phyloP scores from a whole-genome alignment of 352 stramenopile genomes.

The Pythium biforme region DNA sequence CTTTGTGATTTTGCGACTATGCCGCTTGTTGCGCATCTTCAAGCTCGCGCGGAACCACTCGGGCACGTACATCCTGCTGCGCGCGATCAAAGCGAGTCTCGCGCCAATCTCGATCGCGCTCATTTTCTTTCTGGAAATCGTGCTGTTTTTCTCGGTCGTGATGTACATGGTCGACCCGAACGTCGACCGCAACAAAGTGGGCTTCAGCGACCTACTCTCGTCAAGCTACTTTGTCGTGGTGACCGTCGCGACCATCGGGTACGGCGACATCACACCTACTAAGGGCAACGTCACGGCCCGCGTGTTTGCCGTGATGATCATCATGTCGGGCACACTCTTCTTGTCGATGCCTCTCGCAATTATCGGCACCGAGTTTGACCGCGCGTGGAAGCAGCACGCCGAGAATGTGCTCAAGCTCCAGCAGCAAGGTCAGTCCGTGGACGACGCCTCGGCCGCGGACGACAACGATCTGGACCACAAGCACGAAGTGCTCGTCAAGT shows the following conservation, averaged over 20 bases:
- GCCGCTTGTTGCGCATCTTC: slow-evolving; percentile 75
- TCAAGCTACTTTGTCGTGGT: slow-evolving; percentile 77
- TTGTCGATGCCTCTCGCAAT: slow-evolving; percentile 85
- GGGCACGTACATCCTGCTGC: slow-evolving; percentile 73
- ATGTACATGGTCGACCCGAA: slow-evolving; percentile 84
- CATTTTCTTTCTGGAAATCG: slow-evolving; percentile 82
- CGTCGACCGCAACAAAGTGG: slow-evolving; percentile 52
- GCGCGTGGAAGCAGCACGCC: slow-evolving; percentile 73
- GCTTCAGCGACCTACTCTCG: slow-evolving; percentile 74
- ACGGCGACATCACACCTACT: slow-evolving; percentile 73
- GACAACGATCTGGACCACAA: slow-evolving; percentile 48
- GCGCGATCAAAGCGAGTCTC: slow-evolving; percentile 68
- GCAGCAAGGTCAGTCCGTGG: slow-evolving; percentile 29
- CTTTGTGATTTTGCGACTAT: slow-evolving; percentile 71
- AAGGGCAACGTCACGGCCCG: slow-evolving; percentile 68
- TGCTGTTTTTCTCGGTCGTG: slow-evolving; percentile 74
- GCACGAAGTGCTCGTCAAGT: slow-evolving; percentile 79
- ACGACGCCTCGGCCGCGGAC: slow-evolving; percentile 24
- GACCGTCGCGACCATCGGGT: slow-evolving; percentile 73
- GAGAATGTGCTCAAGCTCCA: slow-evolving; percentile 68
- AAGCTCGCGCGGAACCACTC: slow-evolving; percentile 78
- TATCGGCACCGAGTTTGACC: slow-evolving; percentile 83
- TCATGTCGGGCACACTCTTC: slow-evolving; percentile 83
- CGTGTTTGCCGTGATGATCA: slow-evolving; percentile 75
- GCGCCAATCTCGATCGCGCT: slow-evolving; percentile 75